A percentile compares a stretch with the other conserved stretches of the same genome.
These are phyloP conservation scores for Aspergillus sp. DNA, from an alignment of 2,329 filamentous ascomycete genomes.

Conservation along the genomic window DNA sequence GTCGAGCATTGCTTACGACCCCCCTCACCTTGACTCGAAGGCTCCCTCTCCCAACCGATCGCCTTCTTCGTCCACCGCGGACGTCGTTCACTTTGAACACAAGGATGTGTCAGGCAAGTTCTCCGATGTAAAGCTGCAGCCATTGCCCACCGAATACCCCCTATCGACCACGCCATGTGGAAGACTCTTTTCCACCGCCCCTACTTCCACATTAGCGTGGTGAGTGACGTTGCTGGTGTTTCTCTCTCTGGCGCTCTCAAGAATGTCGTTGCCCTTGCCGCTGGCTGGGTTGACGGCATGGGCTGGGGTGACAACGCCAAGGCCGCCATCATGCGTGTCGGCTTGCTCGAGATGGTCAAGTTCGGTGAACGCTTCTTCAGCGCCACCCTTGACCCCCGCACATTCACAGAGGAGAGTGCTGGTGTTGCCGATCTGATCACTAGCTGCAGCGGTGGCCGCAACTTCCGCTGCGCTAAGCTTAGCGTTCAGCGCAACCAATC, in stretches of 20 bases:
- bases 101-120: slow-evolving; percentile 64
- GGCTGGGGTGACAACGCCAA: slow-evolving; percentile 99
- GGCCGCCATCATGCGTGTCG: slow-evolving; percentile 96
- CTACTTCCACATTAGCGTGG: slow-evolving; percentile 95
- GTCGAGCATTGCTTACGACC: slow-evolving; percentile 94
- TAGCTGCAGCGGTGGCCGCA: slow-evolving; percentile 84
- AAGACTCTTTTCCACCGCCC: slow-evolving; percentile 87
- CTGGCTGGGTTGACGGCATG: slow-evolving; percentile 89
- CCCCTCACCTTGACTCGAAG: slow-evolving; percentile 80
- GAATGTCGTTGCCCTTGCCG: slow-evolving; percentile 91
- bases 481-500: slow-evolving; percentile 72
- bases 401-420: slow-evolving; percentile 95
- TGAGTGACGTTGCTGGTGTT: slow-evolving; percentile 92
- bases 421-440: slow-evolving; percentile 96
- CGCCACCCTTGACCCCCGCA: slow-evolving; percentile 71
- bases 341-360: slow-evolving; percentile 91
- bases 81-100: slow-evolving; percentile 54
- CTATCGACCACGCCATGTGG: slow-evolving; percentile 78
- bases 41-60: slow-evolving; percentile 58
- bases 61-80: slow-evolving; percentile 48
- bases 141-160: slow-evolving; percentile 79
- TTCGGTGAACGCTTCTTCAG: slow-evolving; percentile 94
- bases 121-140: slow-evolving; percentile 65
- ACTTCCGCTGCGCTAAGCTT: slow-evolving; percentile 90
- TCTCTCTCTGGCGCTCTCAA: slow-evolving; percentile 92